Evolutionary conservation across 2,329 filamentous ascomycete species (phyloP).

Genomic region (Monosporascus sp.): DNA sequence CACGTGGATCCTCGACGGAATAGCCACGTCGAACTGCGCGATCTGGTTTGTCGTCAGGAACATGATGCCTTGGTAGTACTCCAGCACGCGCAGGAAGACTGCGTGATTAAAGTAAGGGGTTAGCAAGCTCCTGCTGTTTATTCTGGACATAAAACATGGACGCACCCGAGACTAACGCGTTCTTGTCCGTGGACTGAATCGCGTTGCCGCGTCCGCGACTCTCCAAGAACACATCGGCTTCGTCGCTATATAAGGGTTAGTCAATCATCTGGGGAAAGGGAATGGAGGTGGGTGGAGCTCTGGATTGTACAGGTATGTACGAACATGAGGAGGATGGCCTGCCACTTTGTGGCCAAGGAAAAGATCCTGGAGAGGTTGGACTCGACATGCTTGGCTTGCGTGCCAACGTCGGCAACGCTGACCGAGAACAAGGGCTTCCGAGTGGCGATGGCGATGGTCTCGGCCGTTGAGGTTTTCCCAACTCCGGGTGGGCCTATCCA

Average conservation of each 20-base stretch:
- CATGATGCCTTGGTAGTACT: conserved; percentile 12
- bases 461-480: conserved; percentile 9
- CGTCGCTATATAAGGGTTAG: conserved; percentile 2
- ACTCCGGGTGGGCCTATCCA: conserved; percentile 8
- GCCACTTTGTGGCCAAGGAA: conserved; percentile 6
- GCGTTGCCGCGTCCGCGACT: conserved; percentile 1
- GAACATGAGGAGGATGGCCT: neutral
- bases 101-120: neutral
- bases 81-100: conserved; percentile 9
- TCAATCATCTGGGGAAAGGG: too few relatives aligned
- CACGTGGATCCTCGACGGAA: conserved; percentile 20
- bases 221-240: conserved; percentile 8
- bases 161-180: conserved; percentile 8
- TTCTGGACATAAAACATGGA: neutral
- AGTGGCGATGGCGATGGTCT: conserved; percentile 6
- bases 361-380: conserved; percentile 7
- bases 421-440: conserved; percentile 7
- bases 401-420: conserved; percentile 7
- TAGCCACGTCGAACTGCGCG: conserved; percentile 18
- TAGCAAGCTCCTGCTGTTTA: too few relatives aligned
- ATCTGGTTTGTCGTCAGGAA: conserved; percentile 22
- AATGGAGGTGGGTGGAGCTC: neutral
- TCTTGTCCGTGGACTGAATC: conserved; percentile 3
- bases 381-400: conserved; percentile 5
- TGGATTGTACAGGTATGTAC: neutral